phyloP scores from a whole-genome alignment of 352 stramenopile species.

The Pythium insidiosum region DNA sequence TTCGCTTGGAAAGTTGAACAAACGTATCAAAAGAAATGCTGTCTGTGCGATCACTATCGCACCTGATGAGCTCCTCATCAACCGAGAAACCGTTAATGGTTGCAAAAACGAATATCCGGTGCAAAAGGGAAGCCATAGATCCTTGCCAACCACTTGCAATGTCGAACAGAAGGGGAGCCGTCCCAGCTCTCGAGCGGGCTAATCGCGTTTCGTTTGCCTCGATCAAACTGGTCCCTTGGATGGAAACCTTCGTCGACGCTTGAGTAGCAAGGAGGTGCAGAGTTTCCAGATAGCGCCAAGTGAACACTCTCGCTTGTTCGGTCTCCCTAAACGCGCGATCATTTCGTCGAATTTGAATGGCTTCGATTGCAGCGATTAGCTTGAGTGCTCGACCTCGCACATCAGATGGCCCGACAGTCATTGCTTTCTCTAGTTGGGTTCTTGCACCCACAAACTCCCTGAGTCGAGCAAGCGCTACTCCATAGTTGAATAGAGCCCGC shows the following conservation, averaged over 20 bases:
- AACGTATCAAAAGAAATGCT: slow-evolving; percentile 17
- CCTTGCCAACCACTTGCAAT: slow-evolving; percentile 28
- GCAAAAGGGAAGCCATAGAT: slow-evolving; percentile 26
- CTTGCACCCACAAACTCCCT: slow-evolving; percentile 39
- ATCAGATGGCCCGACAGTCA: not conserved
- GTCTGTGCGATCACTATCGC: slow-evolving; percentile 9
- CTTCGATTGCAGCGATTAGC: slow-evolving; percentile 38
- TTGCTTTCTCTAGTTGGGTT: slow-evolving; percentile 26
- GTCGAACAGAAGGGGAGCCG: slow-evolving; percentile 22
- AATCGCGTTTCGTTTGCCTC: slow-evolving; percentile 10
- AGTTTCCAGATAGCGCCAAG: slow-evolving; percentile 31
- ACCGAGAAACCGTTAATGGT: slow-evolving; percentile 17
- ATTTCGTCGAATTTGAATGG: slow-evolving; percentile 25
- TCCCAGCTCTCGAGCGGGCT: slow-evolving; percentile 15
- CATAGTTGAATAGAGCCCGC: slow-evolving; percentile 46
- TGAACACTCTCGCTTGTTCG: slow-evolving; percentile 31
- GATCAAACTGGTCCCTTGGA: too few relatives aligned
- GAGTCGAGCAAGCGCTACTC: slow-evolving; percentile 29
- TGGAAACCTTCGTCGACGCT: not conserved
- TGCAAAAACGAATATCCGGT: slow-evolving; percentile 22
- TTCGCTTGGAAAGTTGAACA: slow-evolving; percentile 2
- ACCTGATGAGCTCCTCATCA: slow-evolving; percentile 14
- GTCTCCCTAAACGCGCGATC: slow-evolving; percentile 21
- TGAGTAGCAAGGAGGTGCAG: slow-evolving; percentile 16
- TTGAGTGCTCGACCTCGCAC: not conserved